These are phyloP conservation scores for Prunus mongolica DNA, from an alignment of 306 rosid species.

Conservation along the genomic window DNA sequence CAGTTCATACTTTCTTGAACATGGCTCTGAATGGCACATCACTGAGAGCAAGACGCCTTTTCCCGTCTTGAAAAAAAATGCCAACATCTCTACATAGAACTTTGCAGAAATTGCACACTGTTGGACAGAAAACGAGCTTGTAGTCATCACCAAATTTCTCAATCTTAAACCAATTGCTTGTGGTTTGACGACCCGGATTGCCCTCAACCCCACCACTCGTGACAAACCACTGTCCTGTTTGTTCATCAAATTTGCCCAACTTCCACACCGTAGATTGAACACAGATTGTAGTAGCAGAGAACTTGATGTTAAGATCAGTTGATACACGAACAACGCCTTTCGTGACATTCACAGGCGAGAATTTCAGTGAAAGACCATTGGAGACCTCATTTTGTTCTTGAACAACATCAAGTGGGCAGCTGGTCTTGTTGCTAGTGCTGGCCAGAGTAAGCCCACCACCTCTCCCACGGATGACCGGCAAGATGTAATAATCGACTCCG, in stretches of 20 bases:
- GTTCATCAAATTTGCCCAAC: constrained; percentile 33
- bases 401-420: constrained; percentile 55
- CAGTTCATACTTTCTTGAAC: constrained; percentile 35
- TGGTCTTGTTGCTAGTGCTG: constrained; percentile 20
- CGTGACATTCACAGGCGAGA: constrained; percentile 31
- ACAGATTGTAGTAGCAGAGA: constrained; percentile 22
- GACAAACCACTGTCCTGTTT: constrained; percentile 38
- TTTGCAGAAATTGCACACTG: constrained; percentile 42
- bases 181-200: constrained; percentile 40
- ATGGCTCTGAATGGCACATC: constrained; percentile 27
- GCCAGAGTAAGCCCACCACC: constrained; percentile 49
- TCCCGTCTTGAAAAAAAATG: constrained; percentile 19
- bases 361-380: constrained; percentile 30
- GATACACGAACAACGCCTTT: constrained; percentile 37
- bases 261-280: constrained; percentile 43
- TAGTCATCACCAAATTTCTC: constrained; percentile 36
- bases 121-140: constrained; percentile 52
- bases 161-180: constrained; percentile 60
- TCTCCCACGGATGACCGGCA: constrained; percentile 42
- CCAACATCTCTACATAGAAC: constrained; percentile 47
- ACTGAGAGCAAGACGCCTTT: constrained; percentile 34
- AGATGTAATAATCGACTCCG: constrained; percentile 27
- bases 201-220: constrained; percentile 46
- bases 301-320: constrained; percentile 46
- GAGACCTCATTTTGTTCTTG: constrained; percentile 32